phyloP scores from a whole-genome alignment of 805 yeast genomes.

The Candida coquimbonensis region DNA sequence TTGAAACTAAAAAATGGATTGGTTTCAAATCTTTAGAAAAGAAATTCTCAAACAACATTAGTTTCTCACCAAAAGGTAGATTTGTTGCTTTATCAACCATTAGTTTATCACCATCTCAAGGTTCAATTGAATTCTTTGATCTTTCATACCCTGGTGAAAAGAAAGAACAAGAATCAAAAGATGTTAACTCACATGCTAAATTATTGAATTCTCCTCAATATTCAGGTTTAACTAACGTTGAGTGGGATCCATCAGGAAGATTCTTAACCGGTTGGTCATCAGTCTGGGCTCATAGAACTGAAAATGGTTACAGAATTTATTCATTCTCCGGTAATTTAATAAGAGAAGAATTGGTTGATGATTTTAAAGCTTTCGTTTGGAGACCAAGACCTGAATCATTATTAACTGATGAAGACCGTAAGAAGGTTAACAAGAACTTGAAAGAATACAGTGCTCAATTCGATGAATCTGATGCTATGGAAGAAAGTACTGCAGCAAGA shows the following conservation, averaged over 20 bases:
- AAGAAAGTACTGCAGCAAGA: constrained; percentile 85
- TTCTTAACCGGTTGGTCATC: constrained; percentile 86
- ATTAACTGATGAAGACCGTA: constrained; percentile 70
- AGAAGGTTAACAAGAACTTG: constrained; percentile 85
- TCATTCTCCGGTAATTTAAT: constrained; percentile 75
- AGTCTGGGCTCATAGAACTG: constrained; percentile 73
- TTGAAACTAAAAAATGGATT: constrained; percentile 48
- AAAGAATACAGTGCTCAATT: constrained; percentile 86
- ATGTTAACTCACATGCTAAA: constrained; percentile 27
- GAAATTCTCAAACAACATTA: constrained; percentile 63
- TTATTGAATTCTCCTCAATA: constrained; percentile 52
- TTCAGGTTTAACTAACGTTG: constrained; percentile 72
- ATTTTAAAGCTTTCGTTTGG: constrained; percentile 88
- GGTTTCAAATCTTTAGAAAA: constrained; percentile 49
- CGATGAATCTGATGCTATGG: constrained; percentile 94
- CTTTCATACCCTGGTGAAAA: constrained; percentile 71
- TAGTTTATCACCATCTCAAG: constrained; percentile 39
- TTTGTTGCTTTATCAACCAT: constrained; percentile 51
- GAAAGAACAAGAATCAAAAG: constrained; percentile 35
- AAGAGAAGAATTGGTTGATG: constrained; percentile 71
- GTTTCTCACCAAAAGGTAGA: constrained; percentile 93
- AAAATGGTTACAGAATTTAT: constrained; percentile 84
- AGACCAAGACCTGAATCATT: constrained; percentile 90
- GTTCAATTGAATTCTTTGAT: constrained; percentile 83
- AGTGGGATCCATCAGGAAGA: constrained; percentile 97